Evolutionary conservation across 192 early-diverging fungal species (phyloP).

Genomic region (Fimicolochytrium jonesii): DNA sequence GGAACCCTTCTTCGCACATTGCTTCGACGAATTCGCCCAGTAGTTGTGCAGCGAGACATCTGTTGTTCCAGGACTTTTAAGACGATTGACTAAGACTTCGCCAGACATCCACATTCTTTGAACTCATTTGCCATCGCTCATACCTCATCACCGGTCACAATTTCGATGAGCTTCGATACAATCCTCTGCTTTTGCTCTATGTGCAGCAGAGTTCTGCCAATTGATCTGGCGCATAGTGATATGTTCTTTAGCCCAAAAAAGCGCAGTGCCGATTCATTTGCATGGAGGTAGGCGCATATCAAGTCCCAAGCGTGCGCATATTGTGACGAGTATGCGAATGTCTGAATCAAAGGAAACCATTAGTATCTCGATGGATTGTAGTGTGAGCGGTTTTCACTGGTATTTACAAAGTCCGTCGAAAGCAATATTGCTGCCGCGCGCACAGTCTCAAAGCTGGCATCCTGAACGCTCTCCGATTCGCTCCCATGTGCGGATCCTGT

Average conservation of each 20-base stretch:
- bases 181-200: neutral
- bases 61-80: conserved; percentile 13
- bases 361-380: neutral
- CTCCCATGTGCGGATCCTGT: too few relatives aligned
- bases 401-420: conserved; percentile 18
- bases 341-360: conserved; percentile 3
- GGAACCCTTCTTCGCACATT: conserved; percentile 8
- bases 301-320: conserved; percentile 23
- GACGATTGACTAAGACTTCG: too few relatives aligned
- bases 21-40: conserved; percentile 13
- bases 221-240: conserved; percentile 11
- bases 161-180: conserved; percentile 11
- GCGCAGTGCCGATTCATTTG: conserved; percentile 27
- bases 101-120: too few relatives aligned
- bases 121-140: neutral
- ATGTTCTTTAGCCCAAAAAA: conserved; percentile 16
- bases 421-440: conserved; percentile 7
- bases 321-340: conserved; percentile 14
- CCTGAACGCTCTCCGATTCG: too few relatives aligned
- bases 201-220: conserved; percentile 11
- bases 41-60: conserved; percentile 17
- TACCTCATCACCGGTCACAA: conserved; percentile 28
- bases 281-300: conserved; percentile 1
- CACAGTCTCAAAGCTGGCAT: neutral
- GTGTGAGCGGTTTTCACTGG: neutral